Evolutionary conservation across 192 early-diverging fungal genomes (phyloP), one percentile per base, ranked within the genome.

Genomic region (Gorgonomyces haynaldii): DNA sequence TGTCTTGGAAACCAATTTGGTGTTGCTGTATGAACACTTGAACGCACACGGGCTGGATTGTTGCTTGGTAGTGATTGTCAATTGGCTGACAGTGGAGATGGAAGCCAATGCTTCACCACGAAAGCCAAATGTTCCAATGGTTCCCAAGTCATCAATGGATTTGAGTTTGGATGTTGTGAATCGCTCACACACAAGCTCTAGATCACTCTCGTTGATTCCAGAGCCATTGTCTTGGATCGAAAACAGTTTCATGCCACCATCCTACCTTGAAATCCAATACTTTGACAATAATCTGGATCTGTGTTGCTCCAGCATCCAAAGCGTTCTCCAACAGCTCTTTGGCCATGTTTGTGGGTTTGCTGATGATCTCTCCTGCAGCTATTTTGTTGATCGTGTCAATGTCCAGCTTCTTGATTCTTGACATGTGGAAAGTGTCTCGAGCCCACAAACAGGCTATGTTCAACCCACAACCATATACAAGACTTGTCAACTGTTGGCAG

Each of bases 301-400:
- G 70, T 15, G 86, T 91, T 0, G 96, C 72, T 3, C 84, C 83
- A 8, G 96, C 93, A 63, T 98, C 96, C 21, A 98, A 67, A 4
- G 85, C 84, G 60, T 98, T 98, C 51, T 98, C 96, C 27, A 98
- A 73, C 19, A 98, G 72, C 59, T 98, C 96, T 54, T 98, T 98
- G 17, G 96, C 61, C 13, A 91, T 92, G 59, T 98, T 97, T 2
- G 89, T 79, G 13, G 96, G 91, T 13, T 92, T 69, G 45, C 93
- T 86, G 44, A 98, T 97, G 32, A 98, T 87, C 70, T 98, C 95
- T 37, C 95, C 95, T 2, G 95, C 95, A 4, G 95, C 95, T 53
- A 98, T 98, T 39, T 89, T 69, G 66, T 98, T 96, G 37, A 96
- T 77, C 13, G 95, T 91, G 9, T 78, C 62, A 53, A 85, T 74